Evolutionary conservation across 176 grass and related monocot species (phyloP), one percentile per base, ranked within the genome.

Genomic region (Hordeum vulgare): DNA sequence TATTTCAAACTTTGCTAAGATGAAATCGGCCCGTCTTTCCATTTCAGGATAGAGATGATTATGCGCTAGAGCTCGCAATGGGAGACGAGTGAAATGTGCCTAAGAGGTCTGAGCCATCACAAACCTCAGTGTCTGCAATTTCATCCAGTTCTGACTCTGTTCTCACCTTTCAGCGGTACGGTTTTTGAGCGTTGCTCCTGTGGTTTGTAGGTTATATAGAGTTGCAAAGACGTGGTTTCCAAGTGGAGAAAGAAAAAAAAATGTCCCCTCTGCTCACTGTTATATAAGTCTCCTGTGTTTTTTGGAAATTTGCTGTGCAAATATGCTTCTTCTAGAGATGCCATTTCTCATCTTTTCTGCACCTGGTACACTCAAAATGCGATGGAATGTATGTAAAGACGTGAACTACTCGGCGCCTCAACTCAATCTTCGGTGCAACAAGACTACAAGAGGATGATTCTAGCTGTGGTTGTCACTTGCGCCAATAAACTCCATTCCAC

Each of bases 11-110:
- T 74, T 29, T 80, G 7, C 41, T 85, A 40, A 89, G 18, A 71
- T 7, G 33, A 72, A 57, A 11, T 78, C 44, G 21, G 13, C 8
- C 42, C 21, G 9, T 14, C 8, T 66, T 71, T 26, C 56, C 14
- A 67, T 25, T 86, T 14, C 83, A 98, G 96, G 93, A 98, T 77
- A 90, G 96, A 77, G 96, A 98, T 75, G 93, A 98, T 66, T 92
- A 90, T 35, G 96, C 96, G 7, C 88, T 98, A 76, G 96, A 98
- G 77, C 87, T 98, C 58, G 96, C 96, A 62, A 90, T 94, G 90
- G 89, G 57, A 71, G 93, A 98, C 61, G 96, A 98, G 65, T 98
- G 82, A 98, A 27, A 28, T 11, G 42, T 75, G 58, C 34, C 23
- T 59, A 61, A 60, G 17, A 86, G 84, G 66, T 86, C 83, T 11